A percentile compares a stretch with the other conserved stretches of the same genome.
These are phyloP conservation scores for Globisporangium ultimum DNA, from an alignment of 352 stramenopile genomes.

Conservation along the genomic window DNA sequence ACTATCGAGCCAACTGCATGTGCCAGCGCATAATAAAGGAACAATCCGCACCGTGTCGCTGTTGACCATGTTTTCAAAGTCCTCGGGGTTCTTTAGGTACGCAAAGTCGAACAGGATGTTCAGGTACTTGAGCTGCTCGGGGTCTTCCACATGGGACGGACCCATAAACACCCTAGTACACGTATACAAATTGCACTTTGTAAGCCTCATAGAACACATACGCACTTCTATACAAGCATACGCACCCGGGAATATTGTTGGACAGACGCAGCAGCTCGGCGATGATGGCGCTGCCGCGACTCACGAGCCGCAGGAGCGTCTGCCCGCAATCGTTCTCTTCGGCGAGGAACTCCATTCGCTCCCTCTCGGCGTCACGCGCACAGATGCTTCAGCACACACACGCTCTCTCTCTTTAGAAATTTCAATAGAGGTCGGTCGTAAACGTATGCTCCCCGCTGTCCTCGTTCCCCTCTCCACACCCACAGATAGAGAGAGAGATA, in stretches of 20 bases:
- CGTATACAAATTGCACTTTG: neutral
- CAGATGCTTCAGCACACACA: neutral
- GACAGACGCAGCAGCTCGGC: slow-evolving; percentile 91
- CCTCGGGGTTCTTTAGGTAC: slow-evolving; percentile 94
- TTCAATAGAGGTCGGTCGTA: no score
- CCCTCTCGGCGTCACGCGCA: neutral
- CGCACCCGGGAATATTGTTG: slow-evolving; percentile 87
- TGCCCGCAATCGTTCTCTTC: slow-evolving; percentile 94
- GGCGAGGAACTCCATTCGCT: slow-evolving; percentile 81
- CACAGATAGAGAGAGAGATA: neutral
- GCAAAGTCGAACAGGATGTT: slow-evolving; percentile 95
- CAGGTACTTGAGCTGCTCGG: slow-evolving; percentile 88
- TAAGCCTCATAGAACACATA: neutral
- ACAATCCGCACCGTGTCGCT: slow-evolving; percentile 67
- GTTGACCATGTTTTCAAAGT: slow-evolving; percentile 93
- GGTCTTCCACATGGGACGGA: slow-evolving; percentile 83
- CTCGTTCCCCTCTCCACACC: neutral
- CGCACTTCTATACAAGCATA: neutral
- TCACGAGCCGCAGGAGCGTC: slow-evolving; percentile 92
- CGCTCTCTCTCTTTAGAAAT: no score
- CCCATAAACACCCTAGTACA: slow-evolving; percentile 77
- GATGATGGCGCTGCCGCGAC: slow-evolving; percentile 89
- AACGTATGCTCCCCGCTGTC: no score
- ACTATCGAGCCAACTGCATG: neutral
- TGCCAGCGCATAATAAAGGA: neutral